phyloP scores from a whole-genome alignment of 2,329 filamentous ascomycete genomes.

The Pseudocercospora musae region DNA sequence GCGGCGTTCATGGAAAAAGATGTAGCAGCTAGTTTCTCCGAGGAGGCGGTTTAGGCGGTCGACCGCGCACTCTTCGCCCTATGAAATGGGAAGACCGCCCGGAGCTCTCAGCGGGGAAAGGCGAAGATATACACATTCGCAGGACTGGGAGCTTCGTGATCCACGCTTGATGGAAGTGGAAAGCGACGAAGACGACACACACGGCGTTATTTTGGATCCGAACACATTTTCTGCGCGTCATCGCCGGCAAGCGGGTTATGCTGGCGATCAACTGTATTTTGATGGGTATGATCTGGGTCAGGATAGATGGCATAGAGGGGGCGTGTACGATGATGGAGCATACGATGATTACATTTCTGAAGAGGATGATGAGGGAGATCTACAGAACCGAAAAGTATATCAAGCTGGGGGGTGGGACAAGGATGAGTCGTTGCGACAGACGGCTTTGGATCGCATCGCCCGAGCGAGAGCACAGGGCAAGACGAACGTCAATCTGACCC shows the following conservation, averaged over 20 bases:
- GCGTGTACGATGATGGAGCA: constrained; percentile 45
- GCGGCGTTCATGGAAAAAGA: constrained; percentile 47
- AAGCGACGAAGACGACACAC: constrained; percentile 49
- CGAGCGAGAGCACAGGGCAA: constrained; percentile 73
- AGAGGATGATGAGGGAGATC: constrained; percentile 46
- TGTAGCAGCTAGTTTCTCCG: constrained; percentile 99
- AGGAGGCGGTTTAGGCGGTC: constrained; percentile 99
- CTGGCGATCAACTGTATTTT: constrained; percentile 48
- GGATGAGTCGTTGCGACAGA: constrained; percentile 73
- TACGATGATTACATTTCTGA: constrained; percentile 46
- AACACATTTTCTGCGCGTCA: constrained; percentile 33
- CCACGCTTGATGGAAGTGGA: constrained; percentile 54
- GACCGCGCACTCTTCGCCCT: constrained; percentile 85
- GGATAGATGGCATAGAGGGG: constrained; percentile 39
- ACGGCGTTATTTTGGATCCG: constrained; percentile 44
- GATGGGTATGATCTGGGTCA: constrained; percentile 47
- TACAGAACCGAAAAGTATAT: constrained; percentile 44
- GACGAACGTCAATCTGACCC: constrained; percentile 73
- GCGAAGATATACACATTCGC: constrained; percentile 40
- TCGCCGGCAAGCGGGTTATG: constrained; percentile 31
- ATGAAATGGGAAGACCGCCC: constrained; percentile 99
- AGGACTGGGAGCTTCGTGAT: constrained; percentile 47
- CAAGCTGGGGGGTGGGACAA: constrained; percentile 60
- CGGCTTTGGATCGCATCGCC: constrained; percentile 75
- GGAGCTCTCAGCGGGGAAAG: constrained; percentile 59